Evolutionary conservation across 768 basidiomycete species (phyloP).

Genomic region (Boletus subcaerulescens): DNA sequence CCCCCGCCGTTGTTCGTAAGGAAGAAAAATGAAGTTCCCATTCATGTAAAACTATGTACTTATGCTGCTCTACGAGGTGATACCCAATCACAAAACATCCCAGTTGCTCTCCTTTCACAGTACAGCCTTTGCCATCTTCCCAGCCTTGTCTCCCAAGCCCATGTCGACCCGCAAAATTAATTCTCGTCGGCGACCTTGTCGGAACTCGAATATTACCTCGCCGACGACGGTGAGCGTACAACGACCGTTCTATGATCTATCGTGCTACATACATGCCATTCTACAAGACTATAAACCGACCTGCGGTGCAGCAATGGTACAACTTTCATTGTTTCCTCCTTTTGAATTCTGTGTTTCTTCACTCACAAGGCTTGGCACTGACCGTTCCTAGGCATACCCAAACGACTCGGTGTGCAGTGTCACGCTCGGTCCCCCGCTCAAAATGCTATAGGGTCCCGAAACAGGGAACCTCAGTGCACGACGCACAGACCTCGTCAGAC

Average conservation of each 20-base stretch:
- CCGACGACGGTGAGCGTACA: too few relatives aligned
- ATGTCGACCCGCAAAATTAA: not conserved
- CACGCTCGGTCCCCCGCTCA: conserved; percentile 39
- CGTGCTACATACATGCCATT: not conserved
- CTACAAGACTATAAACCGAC: too few relatives aligned
- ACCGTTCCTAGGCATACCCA: conserved; percentile 33
- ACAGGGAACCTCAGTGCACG: conserved; percentile 38
- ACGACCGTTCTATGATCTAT: not conserved
- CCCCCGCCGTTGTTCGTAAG: too few relatives aligned
- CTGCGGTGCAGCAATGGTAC: too few relatives aligned
- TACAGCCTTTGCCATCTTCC: too few relatives aligned
- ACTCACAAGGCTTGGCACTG: too few relatives aligned
- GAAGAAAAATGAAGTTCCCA: not conserved
- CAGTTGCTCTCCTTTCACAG: too few relatives aligned
- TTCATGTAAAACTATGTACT: not conserved
- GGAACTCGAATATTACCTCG: conserved; percentile 6
- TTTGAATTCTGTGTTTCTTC: too few relatives aligned
- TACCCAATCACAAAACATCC: too few relatives aligned
- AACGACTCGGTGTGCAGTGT: conserved; percentile 39
- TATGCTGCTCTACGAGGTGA: too few relatives aligned
- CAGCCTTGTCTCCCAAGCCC: not conserved
- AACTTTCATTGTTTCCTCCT: not conserved
- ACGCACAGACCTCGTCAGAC: conserved; percentile 38
- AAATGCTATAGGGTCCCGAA: conserved; percentile 21
- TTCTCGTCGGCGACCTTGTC: conserved; percentile 1